Base-by-base conservation (phyloP, 108 stramenopile species). In the Cyclostephanos tholiformis region DNA sequence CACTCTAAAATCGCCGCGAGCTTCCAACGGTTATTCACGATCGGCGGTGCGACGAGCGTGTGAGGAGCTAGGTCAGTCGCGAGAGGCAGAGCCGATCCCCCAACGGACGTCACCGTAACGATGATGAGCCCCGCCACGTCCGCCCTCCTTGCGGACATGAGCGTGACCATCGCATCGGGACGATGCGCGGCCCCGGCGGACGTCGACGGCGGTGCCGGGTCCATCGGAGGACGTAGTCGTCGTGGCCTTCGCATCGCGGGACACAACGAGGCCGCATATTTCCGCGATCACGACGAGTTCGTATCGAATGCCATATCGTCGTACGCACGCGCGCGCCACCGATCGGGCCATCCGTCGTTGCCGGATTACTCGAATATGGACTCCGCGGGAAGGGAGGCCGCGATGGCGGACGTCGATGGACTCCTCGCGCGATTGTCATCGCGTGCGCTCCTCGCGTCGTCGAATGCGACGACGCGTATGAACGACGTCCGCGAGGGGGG, bases 51-150 rank as follows among this genome's bases (percentile, higher is more conserved):
- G n/a, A n/a, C n/a, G n/a, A n/a, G n/a, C n/a, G n/a, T n/a, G n/a
- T n/a, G n/a, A n/a, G n/a, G n/a, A n/a, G n/a, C n/a, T n/a, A n/a
- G n/a, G n/a, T n/a, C n/a, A n/a, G n/a, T n/a, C n/a, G n/a, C n/a
- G n/a, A n/a, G n/a, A n/a, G n/a, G n/a, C n/a, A n/a, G n/a, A n/a
- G n/a, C 68, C 55, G 68, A 69, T 22, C 68, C 68, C 19, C 44
- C 68, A 1, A 10, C 6, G 55, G 68, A 69, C 39, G 53, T 69
- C 10, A 69, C 68, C 3, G 57, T 22, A 19, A 29, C 56, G 30
- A 69, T 69, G 68, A 69, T 69, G 68, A 50, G 44, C 2, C 68
- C 68, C 19, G 68, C 68, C 12, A 69, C 68, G 35, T 56, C 68
- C 5, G 68, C 68, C 20, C 58, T 69, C n/a, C 57, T 69, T 8